Evolutionary conservation across 2,329 filamentous ascomycete genomes (phyloP).

Genomic region (Didymella pomorum): DNA sequence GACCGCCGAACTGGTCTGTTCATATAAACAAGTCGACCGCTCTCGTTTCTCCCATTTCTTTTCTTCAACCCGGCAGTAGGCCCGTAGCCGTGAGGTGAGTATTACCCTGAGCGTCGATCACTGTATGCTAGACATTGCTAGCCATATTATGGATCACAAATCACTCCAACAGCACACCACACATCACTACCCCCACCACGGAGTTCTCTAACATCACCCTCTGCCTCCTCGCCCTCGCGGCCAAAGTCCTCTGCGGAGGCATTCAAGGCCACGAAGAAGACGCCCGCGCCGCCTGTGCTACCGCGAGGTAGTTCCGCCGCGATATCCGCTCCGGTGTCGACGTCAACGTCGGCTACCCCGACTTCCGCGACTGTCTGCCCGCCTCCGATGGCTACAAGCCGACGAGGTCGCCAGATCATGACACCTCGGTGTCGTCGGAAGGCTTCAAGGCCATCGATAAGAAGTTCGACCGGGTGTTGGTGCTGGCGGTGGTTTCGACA

Average conservation of each 20-base stretch:
- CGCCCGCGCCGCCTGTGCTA: too few relatives aligned
- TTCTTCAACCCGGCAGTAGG: background rate
- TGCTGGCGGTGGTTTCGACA: too few relatives aligned
- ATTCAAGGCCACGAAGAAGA: background rate
- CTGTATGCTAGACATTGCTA: background rate
- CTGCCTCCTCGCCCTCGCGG: background rate
- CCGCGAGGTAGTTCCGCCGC: background rate
- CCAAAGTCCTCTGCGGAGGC: background rate
- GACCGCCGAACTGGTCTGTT: background rate
- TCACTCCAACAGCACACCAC: background rate
- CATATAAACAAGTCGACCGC: background rate
- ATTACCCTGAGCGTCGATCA: background rate
- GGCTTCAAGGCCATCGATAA: too few relatives aligned
- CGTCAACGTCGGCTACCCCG: too few relatives aligned
- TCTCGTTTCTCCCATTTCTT: background rate
- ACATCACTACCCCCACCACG: background rate
- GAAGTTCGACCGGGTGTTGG: too few relatives aligned
- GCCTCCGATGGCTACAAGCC: too few relatives aligned
- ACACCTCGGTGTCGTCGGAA: too few relatives aligned
- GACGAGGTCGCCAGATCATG: too few relatives aligned
- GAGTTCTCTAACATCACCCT: background rate
- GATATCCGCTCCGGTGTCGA: too few relatives aligned
- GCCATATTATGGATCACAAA: background rate
- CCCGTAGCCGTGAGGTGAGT: too few relatives aligned
- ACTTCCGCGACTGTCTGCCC: too few relatives aligned